phyloP scores from a whole-genome alignment of 352 stramenopile species.

The Thalassiosira oceanica region DNA sequence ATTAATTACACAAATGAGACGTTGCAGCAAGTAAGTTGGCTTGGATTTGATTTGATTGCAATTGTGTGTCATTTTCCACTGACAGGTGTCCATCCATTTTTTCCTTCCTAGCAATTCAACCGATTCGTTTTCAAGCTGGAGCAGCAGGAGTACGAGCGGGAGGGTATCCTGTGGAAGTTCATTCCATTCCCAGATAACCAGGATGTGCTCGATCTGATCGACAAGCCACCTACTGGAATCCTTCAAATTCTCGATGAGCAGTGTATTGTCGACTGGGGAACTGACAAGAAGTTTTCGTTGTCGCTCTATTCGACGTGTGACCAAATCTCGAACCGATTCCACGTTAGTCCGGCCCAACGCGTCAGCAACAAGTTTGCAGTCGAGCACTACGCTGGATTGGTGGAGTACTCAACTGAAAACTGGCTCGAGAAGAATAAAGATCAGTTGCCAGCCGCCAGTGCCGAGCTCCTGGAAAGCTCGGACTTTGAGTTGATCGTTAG shows the following conservation, averaged over 20 bases:
- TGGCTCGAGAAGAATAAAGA: constrained; percentile 87
- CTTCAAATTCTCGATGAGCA: constrained; percentile 93
- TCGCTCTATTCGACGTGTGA: constrained; percentile 71
- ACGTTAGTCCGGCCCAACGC: constrained; percentile 59
- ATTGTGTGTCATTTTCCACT: constrained; percentile 40
- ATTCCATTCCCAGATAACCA: constrained; percentile 96
- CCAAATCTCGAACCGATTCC: constrained; percentile 66
- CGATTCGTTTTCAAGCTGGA: constrained; percentile 87
- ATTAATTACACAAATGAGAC: constrained; percentile 87
- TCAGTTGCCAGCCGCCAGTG: constrained; percentile 78
- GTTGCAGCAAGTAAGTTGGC: no score
- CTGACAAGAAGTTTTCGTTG: constrained; percentile 72
- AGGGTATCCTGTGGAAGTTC: constrained; percentile 93
- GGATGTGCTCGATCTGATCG: constrained; percentile 93
- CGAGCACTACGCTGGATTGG: constrained; percentile 81
- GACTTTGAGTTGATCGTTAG: constrained; percentile 83
- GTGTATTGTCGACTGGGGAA: constrained; percentile 85
- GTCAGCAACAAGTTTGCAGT: constrained; percentile 78
- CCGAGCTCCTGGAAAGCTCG: constrained; percentile 74
- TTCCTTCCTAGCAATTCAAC: constrained; percentile 79
- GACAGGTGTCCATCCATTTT: no score
- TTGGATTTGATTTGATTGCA: no score
- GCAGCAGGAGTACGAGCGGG: constrained; percentile 92
- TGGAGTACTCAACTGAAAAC: constrained; percentile 78
- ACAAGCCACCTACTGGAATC: constrained; percentile 83